Base-by-base conservation (phyloP, 306 rosid species). In the Malus domestica region DNA sequence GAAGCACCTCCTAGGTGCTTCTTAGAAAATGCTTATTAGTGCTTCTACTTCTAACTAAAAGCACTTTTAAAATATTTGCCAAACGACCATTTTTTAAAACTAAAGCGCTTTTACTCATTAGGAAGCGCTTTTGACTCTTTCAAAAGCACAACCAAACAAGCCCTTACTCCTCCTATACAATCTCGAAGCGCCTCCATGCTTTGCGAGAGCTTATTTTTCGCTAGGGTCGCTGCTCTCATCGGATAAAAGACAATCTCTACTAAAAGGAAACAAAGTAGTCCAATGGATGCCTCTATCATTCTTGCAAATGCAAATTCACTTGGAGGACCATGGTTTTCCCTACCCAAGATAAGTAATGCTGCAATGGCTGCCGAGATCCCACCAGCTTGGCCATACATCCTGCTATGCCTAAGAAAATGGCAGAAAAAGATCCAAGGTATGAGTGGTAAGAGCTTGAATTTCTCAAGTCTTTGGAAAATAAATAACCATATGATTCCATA, bases 371-470 rank as follows among this genome's bases (percentile, higher is more conserved):
- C 90, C 1, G 96, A 80, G 58, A 86, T 79, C 27, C 88, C 98
- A 30, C 98, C 97, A 42, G 93, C 83, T 90, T 81, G 85, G n/a
- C 98, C 97, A 64, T 91, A 94, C 90, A 87, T 87, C 83, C 79
- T 88, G 74, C 93, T 91, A 23, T 90, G 89, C 81, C 83, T 84
- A 6, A 94, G 84, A 80, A 89, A 87, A 82, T 86, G 87, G 15
- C 86, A 61, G 81, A 94, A 87, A 87, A 87, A 82, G 3, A 91
- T 79, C 95, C 95, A 94, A 49, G 96, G 97, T 25, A 94, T 30
- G 58, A 91, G 82, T n/a, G 86, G 45, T 58, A 91, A 71, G 72
- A 91, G 78, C 61, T 84, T 87, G 40, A 90, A 40, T 25, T 79
- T 66, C 70, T 30, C 74, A 74, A 18, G 38, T 18, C 40, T 81